Percentiles rank a stretch among this genome's conserved stretches.
phyloP scores from a whole-genome alignment of 1,284 basidiomycete genomes.

The Moesziomyces parantarcticus region DNA sequence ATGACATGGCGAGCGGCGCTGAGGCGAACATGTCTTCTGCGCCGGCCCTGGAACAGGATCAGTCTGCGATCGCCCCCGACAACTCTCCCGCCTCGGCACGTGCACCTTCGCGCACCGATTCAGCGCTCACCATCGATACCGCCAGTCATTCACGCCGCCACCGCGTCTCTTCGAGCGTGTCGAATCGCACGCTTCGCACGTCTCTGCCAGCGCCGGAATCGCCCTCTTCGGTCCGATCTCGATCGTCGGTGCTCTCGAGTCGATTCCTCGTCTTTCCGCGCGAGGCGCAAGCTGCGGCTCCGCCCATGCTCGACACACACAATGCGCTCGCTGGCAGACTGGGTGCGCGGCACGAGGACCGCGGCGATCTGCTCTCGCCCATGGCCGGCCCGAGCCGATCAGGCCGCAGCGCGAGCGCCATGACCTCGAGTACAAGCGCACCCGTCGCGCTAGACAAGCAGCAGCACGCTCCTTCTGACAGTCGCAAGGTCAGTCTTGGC shows the following conservation, averaged over 20 bases:
- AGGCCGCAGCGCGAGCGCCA: conserved; percentile 24
- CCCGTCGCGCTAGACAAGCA: conserved; percentile 38
- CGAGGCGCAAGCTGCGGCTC: conserved; percentile 40
- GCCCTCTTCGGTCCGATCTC: conserved; percentile 52
- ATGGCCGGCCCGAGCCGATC: conserved; percentile 26
- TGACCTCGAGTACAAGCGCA: conserved; percentile 41
- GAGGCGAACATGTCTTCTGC: conserved; percentile 1
- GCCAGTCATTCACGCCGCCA: conserved; percentile 24
- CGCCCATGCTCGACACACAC: conserved; percentile 60
- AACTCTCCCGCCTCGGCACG: conserved; percentile 15
- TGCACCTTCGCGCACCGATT: conserved; percentile 7
- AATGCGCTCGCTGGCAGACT: conserved; percentile 55
- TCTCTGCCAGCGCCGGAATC: conserved; percentile 36
- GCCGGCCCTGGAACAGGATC: conserved; percentile 14
- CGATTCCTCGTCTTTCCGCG: conserved; percentile 38
- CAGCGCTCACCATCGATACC: conserved; percentile 21
- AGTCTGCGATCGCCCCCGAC: conserved; percentile 22
- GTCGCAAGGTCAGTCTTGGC: conserved; percentile 25
- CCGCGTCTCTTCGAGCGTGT: conserved; percentile 42
- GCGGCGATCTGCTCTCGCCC: conserved; percentile 35
- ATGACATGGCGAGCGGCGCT: conserved; percentile 1
- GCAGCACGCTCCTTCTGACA: conserved; percentile 18
- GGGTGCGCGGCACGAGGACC: conserved; percentile 49
- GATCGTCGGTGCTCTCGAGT: conserved; percentile 41
- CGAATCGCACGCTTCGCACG: conserved; percentile 44